These are phyloP conservation scores for Aegilops speltoides DNA, from an alignment of 176 grass and related monocot genomes.

Conservation along the genomic window DNA sequence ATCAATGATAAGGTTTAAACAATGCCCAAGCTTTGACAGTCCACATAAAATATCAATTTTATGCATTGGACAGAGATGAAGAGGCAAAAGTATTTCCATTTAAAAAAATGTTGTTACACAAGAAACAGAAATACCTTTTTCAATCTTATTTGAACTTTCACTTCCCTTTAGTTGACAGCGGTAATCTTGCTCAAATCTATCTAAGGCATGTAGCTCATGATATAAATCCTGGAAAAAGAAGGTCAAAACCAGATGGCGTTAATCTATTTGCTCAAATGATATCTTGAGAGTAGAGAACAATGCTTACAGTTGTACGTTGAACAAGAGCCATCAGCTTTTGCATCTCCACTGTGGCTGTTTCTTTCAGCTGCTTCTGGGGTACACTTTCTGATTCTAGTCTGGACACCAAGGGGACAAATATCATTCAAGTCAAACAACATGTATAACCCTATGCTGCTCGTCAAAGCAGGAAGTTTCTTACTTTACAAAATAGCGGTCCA, in stretches of 20 bases:
- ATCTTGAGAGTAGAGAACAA: slow-evolving; percentile 18
- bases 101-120: neutral
- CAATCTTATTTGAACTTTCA: slow-evolving; percentile 37
- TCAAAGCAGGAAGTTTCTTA: slow-evolving; percentile 44
- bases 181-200: slow-evolving; percentile 85
- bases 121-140: slow-evolving; percentile 43
- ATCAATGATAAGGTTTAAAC: neutral
- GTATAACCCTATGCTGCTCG: neutral
- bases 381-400: slow-evolving; percentile 77
- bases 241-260: neutral
- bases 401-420: slow-evolving; percentile 39
- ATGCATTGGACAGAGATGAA: slow-evolving; percentile 6
- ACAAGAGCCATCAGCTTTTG: slow-evolving; percentile 79
- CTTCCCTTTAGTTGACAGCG: slow-evolving; percentile 47
- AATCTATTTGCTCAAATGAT: neutral
- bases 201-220: slow-evolving; percentile 82
- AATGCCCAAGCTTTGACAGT: neutral
- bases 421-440: slow-evolving; percentile 2
- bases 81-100: neutral
- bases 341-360: slow-evolving; percentile 55
- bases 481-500: slow-evolving; percentile 85
- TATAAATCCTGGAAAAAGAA: slow-evolving; percentile 70
- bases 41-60: neutral
- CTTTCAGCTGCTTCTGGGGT: slow-evolving; percentile 68
- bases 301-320: slow-evolving; percentile 69